phyloP scores from a whole-genome alignment of 225 moss, liverwort and hornwort species.

The Takakia lepidozioides region DNA sequence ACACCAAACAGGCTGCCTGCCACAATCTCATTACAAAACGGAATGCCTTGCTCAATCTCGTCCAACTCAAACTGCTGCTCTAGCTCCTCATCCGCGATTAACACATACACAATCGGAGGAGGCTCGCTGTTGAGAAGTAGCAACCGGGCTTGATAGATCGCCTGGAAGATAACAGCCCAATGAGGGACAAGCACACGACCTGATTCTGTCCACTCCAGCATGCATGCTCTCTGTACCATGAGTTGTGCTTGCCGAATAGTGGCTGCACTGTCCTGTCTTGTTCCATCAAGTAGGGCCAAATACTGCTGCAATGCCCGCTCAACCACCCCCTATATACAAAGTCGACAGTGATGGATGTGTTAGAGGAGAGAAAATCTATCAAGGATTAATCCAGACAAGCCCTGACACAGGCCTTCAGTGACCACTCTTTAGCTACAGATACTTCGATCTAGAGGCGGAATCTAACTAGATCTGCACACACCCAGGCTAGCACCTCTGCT shows the following conservation, averaged over 20 bases:
- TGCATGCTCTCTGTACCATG: conserved; percentile 68
- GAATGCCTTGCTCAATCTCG: conserved; percentile 43
- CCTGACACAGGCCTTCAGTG: neutral
- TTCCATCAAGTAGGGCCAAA: conserved; percentile 52
- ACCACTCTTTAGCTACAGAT: too few relatives aligned
- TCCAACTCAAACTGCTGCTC: conserved; percentile 45
- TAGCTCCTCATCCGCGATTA: conserved; percentile 29
- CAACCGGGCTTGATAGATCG: conserved; percentile 62
- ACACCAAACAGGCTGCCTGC: conserved; percentile 49
- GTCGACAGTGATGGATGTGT: too few relatives aligned
- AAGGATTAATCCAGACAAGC: too few relatives aligned
- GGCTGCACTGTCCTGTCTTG: conserved; percentile 34
- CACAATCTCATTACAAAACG: conserved; percentile 52
- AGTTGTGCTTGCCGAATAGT: conserved; percentile 63
- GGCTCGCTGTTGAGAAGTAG: conserved; percentile 55
- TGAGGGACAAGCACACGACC: conserved; percentile 64
- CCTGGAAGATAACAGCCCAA: conserved; percentile 80
- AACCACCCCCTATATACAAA: conserved; percentile 34
- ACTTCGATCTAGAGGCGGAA: too few relatives aligned
- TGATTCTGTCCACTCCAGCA: conserved; percentile 64
- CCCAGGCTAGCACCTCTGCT: too few relatives aligned
- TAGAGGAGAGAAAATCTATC: too few relatives aligned
- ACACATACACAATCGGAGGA: conserved; percentile 47
- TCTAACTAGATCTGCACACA: too few relatives aligned
- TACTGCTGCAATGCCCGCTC: conserved; percentile 55